Evolutionary conservation across 768 basidiomycete species (phyloP).

Genomic region (Russula griseocarnosa): DNA sequence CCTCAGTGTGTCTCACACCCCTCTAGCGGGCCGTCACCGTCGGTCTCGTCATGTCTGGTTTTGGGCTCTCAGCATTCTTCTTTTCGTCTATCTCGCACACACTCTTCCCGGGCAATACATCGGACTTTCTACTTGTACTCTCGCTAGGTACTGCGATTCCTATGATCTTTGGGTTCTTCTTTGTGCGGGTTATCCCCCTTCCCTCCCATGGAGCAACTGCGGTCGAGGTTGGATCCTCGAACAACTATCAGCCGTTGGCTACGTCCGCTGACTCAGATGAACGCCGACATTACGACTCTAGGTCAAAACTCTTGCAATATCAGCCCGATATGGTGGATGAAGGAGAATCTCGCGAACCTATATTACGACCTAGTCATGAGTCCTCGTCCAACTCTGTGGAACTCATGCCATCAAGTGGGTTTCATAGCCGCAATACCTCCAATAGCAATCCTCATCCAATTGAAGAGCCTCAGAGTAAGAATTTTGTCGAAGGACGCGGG

Average conservation of each 20-base stretch:
- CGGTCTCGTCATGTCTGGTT: slow-evolving; percentile 27
- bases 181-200: slow-evolving; percentile 66
- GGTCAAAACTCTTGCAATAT: slow-evolving; percentile 16
- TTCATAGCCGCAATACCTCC: neutral
- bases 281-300: slow-evolving; percentile 16
- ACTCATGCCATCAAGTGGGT: slow-evolving; percentile 8
- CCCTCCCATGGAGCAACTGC: slow-evolving; percentile 36
- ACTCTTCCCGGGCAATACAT: slow-evolving; percentile 73
- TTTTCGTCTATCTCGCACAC: slow-evolving; percentile 75
- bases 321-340: slow-evolving; percentile 7
- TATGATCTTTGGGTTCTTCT: slow-evolving; percentile 73
- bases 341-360: slow-evolving; percentile 7
- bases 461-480: slow-evolving; percentile 1
- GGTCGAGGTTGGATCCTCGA: slow-evolving; percentile 30
- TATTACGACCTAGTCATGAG: neutral
- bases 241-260: slow-evolving; percentile 28
- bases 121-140: slow-evolving; percentile 70
- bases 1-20: slow-evolving; percentile 1
- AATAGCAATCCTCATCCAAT: neutral
- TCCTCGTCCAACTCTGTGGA: slow-evolving; percentile 13
- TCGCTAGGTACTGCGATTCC: slow-evolving; percentile 74
- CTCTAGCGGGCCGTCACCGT: slow-evolving; percentile 64
- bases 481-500: slow-evolving; percentile 30
- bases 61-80: slow-evolving; percentile 79
- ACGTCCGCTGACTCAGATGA: slow-evolving; percentile 23